Base-by-base conservation (phyloP, 2,329 filamentous ascomycete species). In the Cercospora brassicicola region DNA sequence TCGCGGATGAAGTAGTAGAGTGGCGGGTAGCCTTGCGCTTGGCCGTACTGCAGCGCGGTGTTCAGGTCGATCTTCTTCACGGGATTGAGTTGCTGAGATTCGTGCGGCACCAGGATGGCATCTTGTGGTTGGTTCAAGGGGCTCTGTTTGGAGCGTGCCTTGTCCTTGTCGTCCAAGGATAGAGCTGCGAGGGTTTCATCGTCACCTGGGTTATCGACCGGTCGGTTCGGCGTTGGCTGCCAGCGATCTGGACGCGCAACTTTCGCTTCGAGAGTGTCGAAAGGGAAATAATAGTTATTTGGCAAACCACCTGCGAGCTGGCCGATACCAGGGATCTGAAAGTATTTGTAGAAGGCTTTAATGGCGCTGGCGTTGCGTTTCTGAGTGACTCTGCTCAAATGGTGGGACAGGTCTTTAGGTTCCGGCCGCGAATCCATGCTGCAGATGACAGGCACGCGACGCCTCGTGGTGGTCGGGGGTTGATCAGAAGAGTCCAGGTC, bases 291-390 rank as follows among this genome's bases (percentile, higher is more conserved):
- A 67, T 86, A 86, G 45, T 90, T 84, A 79, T 95, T 90, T 15
- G 94, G 94, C 23, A 96, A 86, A 68, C 87, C 87, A 75, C 87
- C 87, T 10, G 87, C 87, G 42, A 89, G 78, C 74, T 89, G 88
- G 15, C 83, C 85, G 72, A 89, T 87, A 39, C 86, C 86, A 0
- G 87, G 87, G 62, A 88, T 87, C 10, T 74, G 70, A 74, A 95
- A 95, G 81, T 92, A 96, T 80, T 92, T 93, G 84, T 97, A 97
- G 79, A 94, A 92, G 42, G 85, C 77, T 83, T 97, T 97, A 78
- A 96, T 86, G 53, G 83, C 83, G 76, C 89, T 95, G 6, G 86
- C 82, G 6, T 82, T 73, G 8, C 92, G 86, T 57, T 86, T 85
- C 75, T 85, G 89, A 59, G 92, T 90, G 55, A 88, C 84, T 66